Evolutionary conservation across 352 stramenopile genomes (phyloP).

Genomic region (Phytophthora niederhauseri): DNA sequence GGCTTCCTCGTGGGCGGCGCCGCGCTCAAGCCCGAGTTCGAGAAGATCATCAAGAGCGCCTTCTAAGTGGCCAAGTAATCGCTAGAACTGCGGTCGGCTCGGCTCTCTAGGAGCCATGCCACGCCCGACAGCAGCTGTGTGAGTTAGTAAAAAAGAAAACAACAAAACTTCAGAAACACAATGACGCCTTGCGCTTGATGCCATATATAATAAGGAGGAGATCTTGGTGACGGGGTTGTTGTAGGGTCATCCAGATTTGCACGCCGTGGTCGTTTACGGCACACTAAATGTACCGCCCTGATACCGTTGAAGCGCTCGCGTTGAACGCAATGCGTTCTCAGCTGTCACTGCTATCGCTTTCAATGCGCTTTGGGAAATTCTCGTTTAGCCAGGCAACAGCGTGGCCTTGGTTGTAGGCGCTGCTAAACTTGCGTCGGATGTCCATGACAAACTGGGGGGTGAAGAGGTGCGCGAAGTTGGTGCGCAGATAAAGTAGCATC

Average conservation of each 20-base stretch:
- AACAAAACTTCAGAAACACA: slow-evolving; percentile 11
- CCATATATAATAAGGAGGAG: too few species aligned
- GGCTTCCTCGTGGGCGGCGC: slow-evolving; percentile 92
- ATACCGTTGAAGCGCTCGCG: too few species aligned
- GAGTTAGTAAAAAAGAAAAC: slow-evolving; percentile 12
- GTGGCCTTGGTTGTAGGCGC: too few species aligned
- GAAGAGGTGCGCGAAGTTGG: not conserved
- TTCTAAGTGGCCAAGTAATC: slow-evolving; percentile 25
- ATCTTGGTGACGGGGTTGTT: too few species aligned
- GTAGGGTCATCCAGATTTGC: not conserved
- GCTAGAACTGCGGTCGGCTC: not conserved
- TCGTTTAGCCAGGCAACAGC: too few species aligned
- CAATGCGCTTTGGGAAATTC: too few species aligned
- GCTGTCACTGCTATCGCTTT: too few species aligned
- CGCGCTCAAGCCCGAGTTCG: slow-evolving; percentile 90
- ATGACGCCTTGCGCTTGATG: not conserved
- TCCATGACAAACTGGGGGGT: too few species aligned
- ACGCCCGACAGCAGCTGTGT: not conserved
- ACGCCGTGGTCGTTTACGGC: not conserved
- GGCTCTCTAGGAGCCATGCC: slow-evolving; percentile 6
- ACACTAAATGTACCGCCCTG: too few species aligned
- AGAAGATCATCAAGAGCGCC: slow-evolving; percentile 75
- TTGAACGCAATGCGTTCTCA: too few species aligned
- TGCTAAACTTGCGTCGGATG: too few species aligned
- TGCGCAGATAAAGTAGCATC: not conserved